Evolutionary conservation across 1,284 basidiomycete species (phyloP), one percentile per base, ranked within the genome.

Genomic region (Naganishia sp.): DNA sequence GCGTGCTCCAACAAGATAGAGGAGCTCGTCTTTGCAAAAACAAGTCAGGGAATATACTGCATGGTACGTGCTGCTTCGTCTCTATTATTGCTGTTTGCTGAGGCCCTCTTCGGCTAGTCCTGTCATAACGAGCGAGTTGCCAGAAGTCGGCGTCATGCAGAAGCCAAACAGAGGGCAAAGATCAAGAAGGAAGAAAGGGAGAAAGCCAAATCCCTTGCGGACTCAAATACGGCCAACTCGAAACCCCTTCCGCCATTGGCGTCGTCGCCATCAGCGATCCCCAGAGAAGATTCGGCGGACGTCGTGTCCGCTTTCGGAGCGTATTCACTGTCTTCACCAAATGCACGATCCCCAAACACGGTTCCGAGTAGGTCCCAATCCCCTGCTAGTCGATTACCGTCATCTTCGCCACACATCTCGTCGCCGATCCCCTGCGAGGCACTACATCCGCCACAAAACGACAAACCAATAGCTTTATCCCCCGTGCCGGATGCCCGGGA

Each of bases 1-100:
- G 90, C 94, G 45, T 99, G 95, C 82, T 87, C 88, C 76, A 89
- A 90, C 75, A 86, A 92, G 67, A 99, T 99, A 73, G 94, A 98
- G 79, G 95, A 99, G 77, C 87, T 99, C 61, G 92, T 98, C 65
- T 99, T 98, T 74, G 96, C 95, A 64, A 99, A 98, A 83, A 99
- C 96, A 0, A 92, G 88, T 69, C 92, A 97, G 74, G 95, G 96
- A 56, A 98, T 99, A 70, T 99, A 99, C 79, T 99, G 95, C 78
- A 97, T 98, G 94, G 87, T 79, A 45, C 68, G 76, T 71, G 17
- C 9, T 31, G 15, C 28, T 47, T 31, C 32, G 1, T 7, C 17
- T 31, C 21, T 42, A 65, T 69, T 65, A 21, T 42, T 15, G 9
- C n/a, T 23, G 28, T 7, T 6, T 11, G n/a, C 61, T 57, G 23